phyloP scores from a whole-genome alignment of 345 rosid genomes.

The Eucalyptus microcorys region DNA sequence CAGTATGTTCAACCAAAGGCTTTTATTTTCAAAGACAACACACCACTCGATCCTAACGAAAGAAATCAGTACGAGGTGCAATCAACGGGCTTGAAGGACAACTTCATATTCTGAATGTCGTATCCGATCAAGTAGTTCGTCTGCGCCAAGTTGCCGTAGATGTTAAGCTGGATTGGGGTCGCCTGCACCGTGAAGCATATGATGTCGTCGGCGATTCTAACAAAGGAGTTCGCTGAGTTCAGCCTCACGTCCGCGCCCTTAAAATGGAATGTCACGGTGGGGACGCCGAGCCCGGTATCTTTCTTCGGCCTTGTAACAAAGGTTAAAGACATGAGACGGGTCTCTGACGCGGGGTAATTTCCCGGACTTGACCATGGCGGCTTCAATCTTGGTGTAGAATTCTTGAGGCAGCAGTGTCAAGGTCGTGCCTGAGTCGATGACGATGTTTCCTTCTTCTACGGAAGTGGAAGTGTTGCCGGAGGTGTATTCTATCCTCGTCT shows the following conservation, averaged over 20 bases:
- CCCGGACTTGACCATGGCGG: constrained; percentile 4
- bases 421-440: constrained; percentile 1
- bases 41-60: neutral
- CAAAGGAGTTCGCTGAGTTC: constrained; percentile 18
- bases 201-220: neutral
- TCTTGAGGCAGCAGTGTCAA: constrained; percentile 25
- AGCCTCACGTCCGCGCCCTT: constrained; percentile 15
- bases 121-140: constrained; percentile 23
- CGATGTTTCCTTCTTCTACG: neutral
- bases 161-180: neutral
- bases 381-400: constrained; percentile 15
- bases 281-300: neutral
- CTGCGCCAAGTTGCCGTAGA: constrained; percentile 36
- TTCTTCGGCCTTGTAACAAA: constrained; percentile 12
- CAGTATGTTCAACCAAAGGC: neutral
- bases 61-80: constrained; percentile 8
- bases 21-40: neutral
- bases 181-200: constrained; percentile 24
- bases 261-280: neutral
- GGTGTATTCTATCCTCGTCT: neutral
- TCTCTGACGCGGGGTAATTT: constrained; percentile 3
- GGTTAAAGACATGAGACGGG: constrained; percentile 1
- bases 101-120: constrained; percentile 13
- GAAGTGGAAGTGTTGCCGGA: neutral
- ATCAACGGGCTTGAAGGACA: constrained; percentile 37